Evolutionary conservation across 352 stramenopile species (phyloP).

Genomic region (Thalassiosira mediterranea): DNA sequence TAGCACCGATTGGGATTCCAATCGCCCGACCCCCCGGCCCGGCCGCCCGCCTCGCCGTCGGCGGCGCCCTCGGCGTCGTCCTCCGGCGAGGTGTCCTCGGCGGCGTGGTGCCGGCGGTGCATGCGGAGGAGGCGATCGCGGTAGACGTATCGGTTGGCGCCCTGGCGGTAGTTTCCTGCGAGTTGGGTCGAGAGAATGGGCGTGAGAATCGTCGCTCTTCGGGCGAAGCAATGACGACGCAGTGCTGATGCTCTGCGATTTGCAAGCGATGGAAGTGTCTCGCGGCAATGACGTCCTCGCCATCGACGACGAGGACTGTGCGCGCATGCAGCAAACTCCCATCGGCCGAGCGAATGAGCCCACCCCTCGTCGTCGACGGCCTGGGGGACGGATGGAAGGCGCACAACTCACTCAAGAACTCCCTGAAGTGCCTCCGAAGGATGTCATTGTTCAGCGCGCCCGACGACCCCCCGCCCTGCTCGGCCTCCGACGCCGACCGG

Average conservation of each 20-base stretch:
- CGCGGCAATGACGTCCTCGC: too few relatives aligned
- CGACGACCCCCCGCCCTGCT: too few relatives aligned
- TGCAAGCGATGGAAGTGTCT: too few relatives aligned
- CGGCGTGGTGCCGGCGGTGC: conserved; percentile 66
- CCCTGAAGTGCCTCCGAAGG: conserved; percentile 74
- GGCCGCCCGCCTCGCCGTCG: background rate
- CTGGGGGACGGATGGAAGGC: too few relatives aligned
- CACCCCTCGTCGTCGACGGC: too few relatives aligned
- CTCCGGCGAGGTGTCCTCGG: conserved; percentile 20
- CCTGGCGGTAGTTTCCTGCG: conserved; percentile 79
- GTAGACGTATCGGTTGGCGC: conserved; percentile 74
- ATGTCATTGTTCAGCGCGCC: conserved; percentile 51
- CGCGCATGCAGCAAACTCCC: too few relatives aligned
- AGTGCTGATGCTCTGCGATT: too few relatives aligned
- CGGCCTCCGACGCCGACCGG: conserved; percentile 22
- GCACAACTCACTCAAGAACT: conserved; percentile 80
- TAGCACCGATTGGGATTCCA: conserved; percentile 54
- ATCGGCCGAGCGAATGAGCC: too few relatives aligned
- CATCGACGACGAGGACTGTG: too few relatives aligned
- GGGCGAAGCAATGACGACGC: too few relatives aligned
- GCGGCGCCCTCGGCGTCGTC: conserved; percentile 9
- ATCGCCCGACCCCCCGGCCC: conserved; percentile 4
- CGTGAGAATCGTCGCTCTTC: too few relatives aligned
- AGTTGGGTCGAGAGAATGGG: too few relatives aligned
- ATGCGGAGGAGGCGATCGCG: conserved; percentile 75